phyloP scores from a whole-genome alignment of 148 eudicot genomes.

The Vaccinium darrowii region DNA sequence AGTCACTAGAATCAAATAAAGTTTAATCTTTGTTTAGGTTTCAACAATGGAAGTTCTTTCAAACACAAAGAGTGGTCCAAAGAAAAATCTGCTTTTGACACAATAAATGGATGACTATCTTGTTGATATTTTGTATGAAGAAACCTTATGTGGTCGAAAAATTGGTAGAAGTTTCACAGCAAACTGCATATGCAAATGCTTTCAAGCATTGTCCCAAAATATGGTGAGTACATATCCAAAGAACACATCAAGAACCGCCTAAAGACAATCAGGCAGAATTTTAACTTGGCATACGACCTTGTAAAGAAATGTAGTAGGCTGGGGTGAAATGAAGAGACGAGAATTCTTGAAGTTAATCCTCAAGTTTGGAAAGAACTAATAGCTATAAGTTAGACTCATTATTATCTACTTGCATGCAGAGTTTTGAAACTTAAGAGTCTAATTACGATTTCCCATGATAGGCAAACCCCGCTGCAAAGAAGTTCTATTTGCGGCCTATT shows the following conservation, averaged over 20 bases:
- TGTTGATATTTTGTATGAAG: neutral
- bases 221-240: neutral
- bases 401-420: no score
- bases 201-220: neutral
- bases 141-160: neutral
- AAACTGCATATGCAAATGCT: neutral
- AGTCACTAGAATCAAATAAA: no score
- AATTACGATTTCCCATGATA: neutral
- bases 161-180: neutral
- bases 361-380: neutral
- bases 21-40: neutral
- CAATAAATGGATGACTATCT: neutral
- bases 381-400: neutral
- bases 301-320: neutral
- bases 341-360: neutral
- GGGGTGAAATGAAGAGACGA: neutral
- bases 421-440: neutral
- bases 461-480: neutral
- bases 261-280: neutral
- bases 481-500: neutral
- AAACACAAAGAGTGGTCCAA: neutral
- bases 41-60: neutral
- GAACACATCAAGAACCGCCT: conserved; percentile 1
- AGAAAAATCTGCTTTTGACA: neutral
- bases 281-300: neutral